Evolutionary conservation across 2,329 filamentous ascomycete genomes (phyloP).

Genomic region (Zymoseptoria crescenta): DNA sequence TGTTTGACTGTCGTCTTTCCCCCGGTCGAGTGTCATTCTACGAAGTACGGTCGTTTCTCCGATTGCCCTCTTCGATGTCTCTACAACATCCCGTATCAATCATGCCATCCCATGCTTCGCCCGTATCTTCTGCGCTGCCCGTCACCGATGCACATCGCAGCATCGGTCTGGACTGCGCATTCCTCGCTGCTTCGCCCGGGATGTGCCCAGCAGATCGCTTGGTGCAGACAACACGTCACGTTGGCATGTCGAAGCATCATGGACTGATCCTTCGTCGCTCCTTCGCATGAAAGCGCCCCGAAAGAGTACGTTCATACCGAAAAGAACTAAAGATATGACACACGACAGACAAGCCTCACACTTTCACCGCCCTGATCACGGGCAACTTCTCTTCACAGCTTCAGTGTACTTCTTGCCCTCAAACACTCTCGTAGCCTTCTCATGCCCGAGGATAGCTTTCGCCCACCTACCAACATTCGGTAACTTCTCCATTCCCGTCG

Average conservation of each 20-base stretch:
- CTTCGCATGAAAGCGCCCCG: neutral
- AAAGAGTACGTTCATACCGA: neutral
- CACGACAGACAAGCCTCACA: conserved; percentile 9
- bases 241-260: neutral
- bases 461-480: conserved; percentile 43
- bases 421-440: conserved; percentile 59
- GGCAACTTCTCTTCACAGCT: conserved; percentile 38
- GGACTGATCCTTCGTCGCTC: neutral
- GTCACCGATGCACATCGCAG: neutral
- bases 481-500: conserved; percentile 44
- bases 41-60: no score
- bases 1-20: neutral
- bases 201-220: neutral
- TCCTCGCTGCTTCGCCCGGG: neutral
- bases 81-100: neutral
- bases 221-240: neutral
- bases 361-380: conserved; percentile 21
- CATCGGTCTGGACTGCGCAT: neutral
- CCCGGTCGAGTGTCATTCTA: no score
- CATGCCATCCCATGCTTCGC: neutral
- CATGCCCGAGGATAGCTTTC: conserved; percentile 26
- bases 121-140: neutral
- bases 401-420: conserved; percentile 43
- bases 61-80: no score
- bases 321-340: neutral